Base-by-base conservation (phyloP, 2,329 filamentous ascomycete genomes). In the Cercospora canescens region DNA sequence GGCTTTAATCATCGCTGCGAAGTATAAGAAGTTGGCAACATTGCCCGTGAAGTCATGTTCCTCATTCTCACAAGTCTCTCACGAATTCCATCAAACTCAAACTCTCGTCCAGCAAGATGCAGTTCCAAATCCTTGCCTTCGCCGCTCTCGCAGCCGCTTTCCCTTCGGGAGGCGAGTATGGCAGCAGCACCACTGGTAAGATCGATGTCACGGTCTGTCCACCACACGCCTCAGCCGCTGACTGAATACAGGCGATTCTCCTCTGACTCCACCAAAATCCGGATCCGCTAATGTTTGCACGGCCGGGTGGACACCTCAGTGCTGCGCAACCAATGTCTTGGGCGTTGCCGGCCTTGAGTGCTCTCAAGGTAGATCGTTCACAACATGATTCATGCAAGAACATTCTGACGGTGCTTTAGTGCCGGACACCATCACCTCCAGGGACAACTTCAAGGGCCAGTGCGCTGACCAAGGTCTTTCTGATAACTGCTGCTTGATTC, bases 301-400 rank as follows among this genome's bases (percentile, higher is more conserved):
- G 34, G 12, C 12, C 8, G 45, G 60, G 30, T 52, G 30, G 6
- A 62, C 60, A 54, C 24, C 60, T 26, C 60, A 62, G n/a, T 62
- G 60, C 60, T 62, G 60, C 30, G 60, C 60, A 28, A 62, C 60
- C 28, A 62, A 62, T 12, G 60, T 62, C 1, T 16, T 62, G 24
- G 60, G 60, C 45, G 45, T 62, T 32, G 60, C 60, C 14, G 24
- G 45, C 6, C 45, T 62, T 14, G 60, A 62, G 14, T 62, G 60
- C 60, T 62, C 60, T 4, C 50, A 55, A 55, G 50, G 50, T 55
- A 32, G 11, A 11, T 54, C 16, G 3, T 9, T n/a, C 7, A n/a
- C 26, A 34, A 1, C n/a, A 55, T 55, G 16, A 30, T 55, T 18
- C 14, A 16, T 16, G 28, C 1, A 30, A 30, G 5, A n/a, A 21